phyloP scores from a whole-genome alignment of 2,329 filamentous ascomycete species.

The Trichoderma endophyticum region DNA sequence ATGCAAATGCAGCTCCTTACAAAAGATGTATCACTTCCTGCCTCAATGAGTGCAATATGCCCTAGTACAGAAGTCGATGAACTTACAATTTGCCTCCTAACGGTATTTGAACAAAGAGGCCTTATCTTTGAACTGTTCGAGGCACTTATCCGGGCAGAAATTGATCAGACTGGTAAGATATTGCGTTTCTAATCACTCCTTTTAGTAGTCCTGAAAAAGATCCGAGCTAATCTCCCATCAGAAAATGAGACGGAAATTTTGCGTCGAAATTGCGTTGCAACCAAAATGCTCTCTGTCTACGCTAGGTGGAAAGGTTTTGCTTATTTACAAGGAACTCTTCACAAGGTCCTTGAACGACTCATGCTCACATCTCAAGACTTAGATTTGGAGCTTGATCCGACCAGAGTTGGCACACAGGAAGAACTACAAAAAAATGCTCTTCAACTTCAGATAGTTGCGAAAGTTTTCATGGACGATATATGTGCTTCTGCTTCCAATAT shows the following conservation, averaged over 20 bases:
- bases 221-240: slow-evolving; percentile 24
- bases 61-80: slow-evolving; percentile 68
- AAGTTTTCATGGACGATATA: slow-evolving; percentile 70
- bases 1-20: slow-evolving; percentile 51
- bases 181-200: neutral
- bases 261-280: slow-evolving; percentile 67
- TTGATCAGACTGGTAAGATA: slow-evolving; percentile 58
- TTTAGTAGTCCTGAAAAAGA: neutral
- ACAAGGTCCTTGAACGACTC: slow-evolving; percentile 63
- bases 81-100: slow-evolving; percentile 63
- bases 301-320: slow-evolving; percentile 67
- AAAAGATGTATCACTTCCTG: slow-evolving; percentile 59
- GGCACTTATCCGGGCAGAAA: slow-evolving; percentile 64
- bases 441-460: slow-evolving; percentile 64
- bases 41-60: slow-evolving; percentile 63
- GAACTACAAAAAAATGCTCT: slow-evolving; percentile 64
- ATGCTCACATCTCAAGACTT: slow-evolving; percentile 65
- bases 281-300: slow-evolving; percentile 68
- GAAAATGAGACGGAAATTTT: slow-evolving; percentile 67
- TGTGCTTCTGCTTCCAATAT: slow-evolving; percentile 60
- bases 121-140: slow-evolving; percentile 62
- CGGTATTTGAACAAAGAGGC: slow-evolving; percentile 66
- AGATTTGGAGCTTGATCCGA: slow-evolving; percentile 65
- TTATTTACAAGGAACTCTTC: slow-evolving; percentile 62
- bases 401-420: slow-evolving; percentile 56